Conservation (phyloP, 495 filamentous ascomycete genomes). For the Neurospora sublineolata region DNA sequence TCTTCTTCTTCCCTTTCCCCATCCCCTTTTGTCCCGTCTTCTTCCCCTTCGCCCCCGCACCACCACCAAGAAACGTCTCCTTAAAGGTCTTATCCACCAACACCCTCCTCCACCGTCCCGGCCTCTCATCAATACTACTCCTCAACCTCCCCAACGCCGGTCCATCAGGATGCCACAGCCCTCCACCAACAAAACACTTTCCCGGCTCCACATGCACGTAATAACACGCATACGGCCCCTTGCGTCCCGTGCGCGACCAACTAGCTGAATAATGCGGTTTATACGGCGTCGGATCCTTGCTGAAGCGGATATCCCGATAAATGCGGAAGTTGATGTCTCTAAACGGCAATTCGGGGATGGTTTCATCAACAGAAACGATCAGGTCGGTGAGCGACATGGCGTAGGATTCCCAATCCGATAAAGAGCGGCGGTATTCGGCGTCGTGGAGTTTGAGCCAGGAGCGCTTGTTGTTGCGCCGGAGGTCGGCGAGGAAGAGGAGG, state of each 20-base stretch:
- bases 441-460: constrained; percentile 77
- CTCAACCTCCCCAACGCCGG: constrained; percentile 51
- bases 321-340: constrained; percentile 84
- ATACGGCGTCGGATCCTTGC: constrained; percentile 71
- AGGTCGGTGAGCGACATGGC: constrained; percentile 57
- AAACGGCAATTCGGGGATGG: constrained; percentile 69
- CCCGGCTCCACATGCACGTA: constrained; percentile 44
- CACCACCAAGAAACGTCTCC: constrained; percentile 50
- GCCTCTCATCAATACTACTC: constrained; percentile 58
- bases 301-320: constrained; percentile 71
- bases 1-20: not conserved
- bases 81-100: constrained; percentile 47
- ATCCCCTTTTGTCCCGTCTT: constrained; percentile 11
- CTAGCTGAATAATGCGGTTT: constrained; percentile 81
- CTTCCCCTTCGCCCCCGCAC: constrained; percentile 31
- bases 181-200: constrained; percentile 49
- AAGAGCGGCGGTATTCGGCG: constrained; percentile 59
- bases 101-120: constrained; percentile 52
- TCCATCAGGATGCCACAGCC: constrained; percentile 65
- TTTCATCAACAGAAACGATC: too few species aligned
- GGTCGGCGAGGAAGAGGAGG: constrained; percentile 58
- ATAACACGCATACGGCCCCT: constrained; percentile 78
- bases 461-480: constrained; percentile 68
- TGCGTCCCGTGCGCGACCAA: constrained; percentile 76
- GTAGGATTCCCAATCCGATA: constrained; percentile 70